phyloP scores from a whole-genome alignment of 2,329 filamentous ascomycete genomes.

The Curvularia hawaiiensis region DNA sequence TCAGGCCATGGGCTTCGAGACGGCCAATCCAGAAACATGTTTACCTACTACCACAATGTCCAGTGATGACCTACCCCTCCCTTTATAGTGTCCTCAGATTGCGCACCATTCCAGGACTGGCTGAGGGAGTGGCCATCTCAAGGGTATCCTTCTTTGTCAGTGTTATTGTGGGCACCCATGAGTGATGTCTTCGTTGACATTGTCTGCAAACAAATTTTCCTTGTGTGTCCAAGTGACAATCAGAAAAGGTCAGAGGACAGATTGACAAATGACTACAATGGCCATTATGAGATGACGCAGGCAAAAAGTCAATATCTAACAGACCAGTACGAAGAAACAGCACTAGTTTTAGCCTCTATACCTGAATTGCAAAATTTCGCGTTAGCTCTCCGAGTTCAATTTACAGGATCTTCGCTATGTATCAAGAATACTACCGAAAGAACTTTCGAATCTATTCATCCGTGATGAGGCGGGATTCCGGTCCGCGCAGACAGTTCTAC shows the following conservation, averaged over 20 bases:
- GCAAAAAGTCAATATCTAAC: background rate
- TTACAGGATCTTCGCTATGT: background rate
- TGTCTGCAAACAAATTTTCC: background rate
- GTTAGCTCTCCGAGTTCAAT: background rate
- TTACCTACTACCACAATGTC: background rate
- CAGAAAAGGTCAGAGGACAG: background rate
- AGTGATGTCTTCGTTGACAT: background rate
- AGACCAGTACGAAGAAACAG: background rate
- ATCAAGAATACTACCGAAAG: background rate
- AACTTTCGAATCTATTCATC: background rate
- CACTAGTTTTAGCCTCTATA: background rate
- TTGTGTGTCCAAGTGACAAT: background rate
- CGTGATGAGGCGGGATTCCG: background rate
- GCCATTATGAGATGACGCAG: background rate
- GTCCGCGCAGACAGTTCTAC: background rate
- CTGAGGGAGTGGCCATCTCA: background rate
- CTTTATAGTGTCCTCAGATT: slow-evolving; percentile 13
- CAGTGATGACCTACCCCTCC: background rate
- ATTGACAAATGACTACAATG: background rate
- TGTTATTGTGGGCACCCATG: background rate
- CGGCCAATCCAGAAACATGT: background rate
- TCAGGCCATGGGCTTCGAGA: slow-evolving; percentile 10
- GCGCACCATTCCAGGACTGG: background rate
- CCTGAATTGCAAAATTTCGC: background rate
- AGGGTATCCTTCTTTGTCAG: background rate